Evolutionary conservation across 495 filamentous ascomycete genomes (phyloP).

Genomic region (Daldinia grandis): DNA sequence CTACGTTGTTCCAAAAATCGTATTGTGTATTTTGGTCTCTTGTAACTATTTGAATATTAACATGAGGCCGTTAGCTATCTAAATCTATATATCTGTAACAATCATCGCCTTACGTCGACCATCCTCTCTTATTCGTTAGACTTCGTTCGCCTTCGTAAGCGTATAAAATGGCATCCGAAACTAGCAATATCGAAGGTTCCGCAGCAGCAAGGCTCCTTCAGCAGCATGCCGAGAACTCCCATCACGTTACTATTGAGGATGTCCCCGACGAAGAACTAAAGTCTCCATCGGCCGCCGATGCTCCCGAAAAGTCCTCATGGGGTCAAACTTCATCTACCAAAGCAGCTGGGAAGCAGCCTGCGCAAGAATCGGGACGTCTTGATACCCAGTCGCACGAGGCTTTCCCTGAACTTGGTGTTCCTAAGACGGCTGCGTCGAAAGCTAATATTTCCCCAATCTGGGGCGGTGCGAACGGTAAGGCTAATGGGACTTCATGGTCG

Average conservation of each 20-base stretch:
- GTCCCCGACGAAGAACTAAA: slow-evolving; percentile 79
- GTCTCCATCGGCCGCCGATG: slow-evolving; percentile 45
- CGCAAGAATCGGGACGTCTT: slow-evolving; percentile 59
- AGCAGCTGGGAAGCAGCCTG: slow-evolving; percentile 70
- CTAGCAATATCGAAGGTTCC: slow-evolving; percentile 53
- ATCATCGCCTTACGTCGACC: slow-evolving; percentile 4
- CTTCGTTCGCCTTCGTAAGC: slow-evolving; percentile 11
- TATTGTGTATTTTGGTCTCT: background rate
- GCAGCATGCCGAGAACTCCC: slow-evolving; percentile 74
- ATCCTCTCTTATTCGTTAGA: slow-evolving; percentile 4
- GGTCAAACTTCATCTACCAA: slow-evolving; percentile 60
- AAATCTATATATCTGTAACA: slow-evolving; percentile 26
- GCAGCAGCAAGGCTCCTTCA: slow-evolving; percentile 80
- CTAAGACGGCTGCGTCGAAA: slow-evolving; percentile 65
- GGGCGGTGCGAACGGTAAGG: slow-evolving; percentile 62
- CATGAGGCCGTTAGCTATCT: background rate
- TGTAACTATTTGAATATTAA: background rate
- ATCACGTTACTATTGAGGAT: slow-evolving; percentile 80
- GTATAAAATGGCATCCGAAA: slow-evolving; percentile 48
- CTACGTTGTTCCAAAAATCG: background rate
- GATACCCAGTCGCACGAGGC: slow-evolving; percentile 87
- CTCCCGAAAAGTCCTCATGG: slow-evolving; percentile 51
- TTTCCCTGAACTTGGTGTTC: slow-evolving; percentile 86
- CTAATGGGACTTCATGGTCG: slow-evolving; percentile 65
- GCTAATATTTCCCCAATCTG: slow-evolving; percentile 69